Percentiles rank a stretch among this genome's conserved stretches.
Evolutionary conservation across 768 basidiomycete genomes (phyloP).

Genomic region (Lactifluus rugatus): DNA sequence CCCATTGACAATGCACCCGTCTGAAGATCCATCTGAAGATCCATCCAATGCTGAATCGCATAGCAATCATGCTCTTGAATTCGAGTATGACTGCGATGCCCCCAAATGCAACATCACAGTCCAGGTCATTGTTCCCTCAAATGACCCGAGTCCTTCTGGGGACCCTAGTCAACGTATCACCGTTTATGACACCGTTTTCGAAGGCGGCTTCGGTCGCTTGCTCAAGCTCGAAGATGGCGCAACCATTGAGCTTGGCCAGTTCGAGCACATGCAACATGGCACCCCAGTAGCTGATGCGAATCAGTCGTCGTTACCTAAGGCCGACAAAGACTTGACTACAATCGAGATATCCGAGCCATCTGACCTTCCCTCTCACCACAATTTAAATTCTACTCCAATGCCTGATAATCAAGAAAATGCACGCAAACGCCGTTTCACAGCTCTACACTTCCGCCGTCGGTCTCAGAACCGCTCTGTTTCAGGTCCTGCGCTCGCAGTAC

Average conservation of each 20-base stretch:
- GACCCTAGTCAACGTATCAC: slow-evolving; percentile 35
- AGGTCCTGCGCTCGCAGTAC: slow-evolving; percentile 70
- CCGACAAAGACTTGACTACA: neutral
- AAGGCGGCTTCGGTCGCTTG: slow-evolving; percentile 73
- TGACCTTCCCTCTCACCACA: neutral
- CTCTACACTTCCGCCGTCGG: slow-evolving; percentile 54
- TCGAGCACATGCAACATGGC: slow-evolving; percentile 34
- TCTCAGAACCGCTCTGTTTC: slow-evolving; percentile 42
- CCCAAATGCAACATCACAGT: slow-evolving; percentile 77
- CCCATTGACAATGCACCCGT: slow-evolving; percentile 39
- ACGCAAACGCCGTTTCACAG: slow-evolving; percentile 48
- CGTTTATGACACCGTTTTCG: slow-evolving; percentile 55
- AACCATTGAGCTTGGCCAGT: slow-evolving; percentile 70
- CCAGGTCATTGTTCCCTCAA: slow-evolving; percentile 57
- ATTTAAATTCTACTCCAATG: slow-evolving; percentile 21
- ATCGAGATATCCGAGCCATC: slow-evolving; percentile 1
- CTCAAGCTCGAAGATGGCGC: slow-evolving; percentile 73
- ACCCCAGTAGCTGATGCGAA: neutral
- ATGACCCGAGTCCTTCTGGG: slow-evolving; percentile 44
- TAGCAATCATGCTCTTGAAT: slow-evolving; percentile 73
- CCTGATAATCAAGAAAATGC: slow-evolving; percentile 20
- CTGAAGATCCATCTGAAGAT: slow-evolving; percentile 28
- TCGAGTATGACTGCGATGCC: slow-evolving; percentile 87
- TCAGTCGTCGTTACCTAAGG: neutral
- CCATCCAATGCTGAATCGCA: slow-evolving; percentile 37